Base-by-base conservation (phyloP, 495 filamentous ascomycete species). In the Ascobolus immersus region DNA sequence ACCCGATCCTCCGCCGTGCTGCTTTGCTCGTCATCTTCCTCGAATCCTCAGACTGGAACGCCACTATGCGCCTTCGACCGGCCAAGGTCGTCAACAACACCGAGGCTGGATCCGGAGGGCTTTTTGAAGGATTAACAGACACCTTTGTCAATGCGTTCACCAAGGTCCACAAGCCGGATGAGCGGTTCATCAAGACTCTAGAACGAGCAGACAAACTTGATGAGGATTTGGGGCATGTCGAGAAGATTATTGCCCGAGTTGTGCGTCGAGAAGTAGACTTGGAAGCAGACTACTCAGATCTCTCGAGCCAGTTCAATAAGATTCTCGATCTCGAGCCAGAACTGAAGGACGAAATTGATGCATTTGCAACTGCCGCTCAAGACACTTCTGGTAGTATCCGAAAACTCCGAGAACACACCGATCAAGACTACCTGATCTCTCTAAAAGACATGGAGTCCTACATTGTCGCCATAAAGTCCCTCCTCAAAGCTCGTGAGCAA, bases 131-230 rank as follows among this genome's bases (percentile, higher is more conserved):
- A 34, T 74, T 94, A 43, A 76, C 86, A 13, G 86, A 96, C 49
- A 81, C 71, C n/a, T 86, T 93, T 48, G 73, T 96, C 45, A 96
- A 96, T 52, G 80, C 81, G 30, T 94, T 96, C 45, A 79, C 71
- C 39, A 94, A 94, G 44, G 74, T 90, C 3, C 77, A 92, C 55
- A 92, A 92, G 51, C 73, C 81, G 17, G 86, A 96, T 53, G 74
- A 72, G 40, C 73, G 86, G 24, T 96, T 96, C 54, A 75, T 89
- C 42, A 81, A 92, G 45, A 80, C 92, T 25, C 67, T 70, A 40
- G 89, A 96, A 46, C 82, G 79, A 51, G 77, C 80, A 14, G 73
- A 89, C 55, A 94, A 93, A 52, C 62, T 96, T 5, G 82, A 92
- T 44, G 89, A 94, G 43, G 86, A 96, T 47, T 65, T 96, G 14